Evolutionary conservation across 2,329 filamentous ascomycete species (phyloP), one percentile per base, ranked within the genome.

Genomic region (Alternaria sp.): DNA sequence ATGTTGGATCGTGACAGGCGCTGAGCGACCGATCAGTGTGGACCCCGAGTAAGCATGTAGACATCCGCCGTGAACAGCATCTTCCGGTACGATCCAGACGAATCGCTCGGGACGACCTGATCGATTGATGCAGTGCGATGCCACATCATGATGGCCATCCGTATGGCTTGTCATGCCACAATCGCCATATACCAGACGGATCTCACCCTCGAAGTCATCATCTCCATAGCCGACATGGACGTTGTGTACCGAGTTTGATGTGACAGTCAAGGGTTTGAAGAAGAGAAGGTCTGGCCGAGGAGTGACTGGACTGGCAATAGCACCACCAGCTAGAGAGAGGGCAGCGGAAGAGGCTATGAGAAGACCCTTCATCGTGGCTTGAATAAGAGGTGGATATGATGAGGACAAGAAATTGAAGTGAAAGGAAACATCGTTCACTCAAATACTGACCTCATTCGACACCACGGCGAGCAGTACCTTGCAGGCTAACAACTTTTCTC

Each of bases 211-310:
- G 29, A 81, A 78, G 7, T 62, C 46, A 21, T 73, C 70, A 17
- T 75, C 70, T 37, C 74, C 73, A 59, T 80, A 83, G 5, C 71
- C 75, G 21, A 85, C 70, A 41, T 83, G 78, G 29, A 84, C 73
- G 63, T 85, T 85, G 65, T 84, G 81, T 58, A 84, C 64, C 0
- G 79, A 80, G 56, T 78, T 77, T 0, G 75, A 61, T 1, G 72
- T 78, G 28, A 81, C 72, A 7, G 41, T 56, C 7, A 75, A 61
- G 6, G 74, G 75, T 14, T 72, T 73, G 53, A 73, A 73, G 41
- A 78, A 72, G 26, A 76, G 51, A 28, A 71, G 37, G 2, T 74
- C 66, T 14, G 71, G 69, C 17, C 61, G 67, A 58, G 63, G 31
- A 8, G 42, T 44, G 9, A 71, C 49, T 33, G 68, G 70, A 54